These are phyloP conservation scores for Kodamaea hsintzibuensis DNA, from an alignment of 805 yeast genomes.

Conservation along the genomic window DNA sequence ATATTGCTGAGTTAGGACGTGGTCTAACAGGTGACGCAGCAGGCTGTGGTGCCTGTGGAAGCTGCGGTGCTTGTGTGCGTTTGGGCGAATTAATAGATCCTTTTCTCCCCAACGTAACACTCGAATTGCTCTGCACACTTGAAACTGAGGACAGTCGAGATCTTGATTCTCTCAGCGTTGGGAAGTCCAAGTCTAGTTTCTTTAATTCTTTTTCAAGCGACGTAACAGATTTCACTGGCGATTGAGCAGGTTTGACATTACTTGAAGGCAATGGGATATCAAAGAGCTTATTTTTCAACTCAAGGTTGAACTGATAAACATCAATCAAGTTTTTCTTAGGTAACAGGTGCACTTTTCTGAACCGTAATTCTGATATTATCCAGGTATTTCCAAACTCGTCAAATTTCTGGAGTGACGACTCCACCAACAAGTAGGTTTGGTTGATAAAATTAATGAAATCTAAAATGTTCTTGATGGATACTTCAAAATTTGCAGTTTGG, in stretches of 20 bases:
- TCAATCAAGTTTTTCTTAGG: slow-evolving; percentile 25
- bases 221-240: not conserved
- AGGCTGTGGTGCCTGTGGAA: slow-evolving; percentile 1
- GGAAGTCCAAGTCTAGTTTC: slow-evolving; percentile 14
- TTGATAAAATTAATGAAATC: slow-evolving; percentile 44
- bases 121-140: slow-evolving; percentile 20
- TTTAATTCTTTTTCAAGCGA: slow-evolving; percentile 15
- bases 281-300: slow-evolving; percentile 4
- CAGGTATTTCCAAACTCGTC: slow-evolving; percentile 42
- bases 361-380: slow-evolving; percentile 43
- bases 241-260: not conserved
- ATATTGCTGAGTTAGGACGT: slow-evolving; percentile 31
- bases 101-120: slow-evolving; percentile 16
- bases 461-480: slow-evolving; percentile 34
- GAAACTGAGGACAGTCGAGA: slow-evolving; percentile 33
- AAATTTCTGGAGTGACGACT: slow-evolving; percentile 30
- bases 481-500: slow-evolving; percentile 36
- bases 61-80: slow-evolving; percentile 11
- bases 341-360: slow-evolving; percentile 37
- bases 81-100: slow-evolving; percentile 20
- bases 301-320: slow-evolving; percentile 14
- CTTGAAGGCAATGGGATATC: slow-evolving; percentile 5
- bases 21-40: slow-evolving; percentile 3
- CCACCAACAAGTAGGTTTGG: slow-evolving; percentile 37
- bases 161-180: slow-evolving; percentile 5